phyloP scores from a whole-genome alignment of 2,329 filamentous ascomycete genomes.

The Sporothrix luriei region DNA sequence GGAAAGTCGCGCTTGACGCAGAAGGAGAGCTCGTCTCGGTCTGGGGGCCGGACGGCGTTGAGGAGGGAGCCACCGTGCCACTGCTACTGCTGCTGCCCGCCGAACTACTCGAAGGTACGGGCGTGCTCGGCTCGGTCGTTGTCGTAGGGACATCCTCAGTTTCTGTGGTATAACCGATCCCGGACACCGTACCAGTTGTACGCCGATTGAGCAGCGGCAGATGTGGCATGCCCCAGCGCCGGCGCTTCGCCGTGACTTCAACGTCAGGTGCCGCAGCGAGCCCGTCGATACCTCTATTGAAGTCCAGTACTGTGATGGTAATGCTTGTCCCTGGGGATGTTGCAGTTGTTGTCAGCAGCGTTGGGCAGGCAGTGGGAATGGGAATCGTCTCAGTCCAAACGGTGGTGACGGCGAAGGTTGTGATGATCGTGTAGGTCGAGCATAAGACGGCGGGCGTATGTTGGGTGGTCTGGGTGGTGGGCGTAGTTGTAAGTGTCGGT shows the following conservation, averaged over 20 bases:
- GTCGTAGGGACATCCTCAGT: neutral
- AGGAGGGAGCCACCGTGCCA: no score
- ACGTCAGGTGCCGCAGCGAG: neutral
- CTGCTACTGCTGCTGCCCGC: neutral
- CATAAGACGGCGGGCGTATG: neutral
- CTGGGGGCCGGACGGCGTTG: no score
- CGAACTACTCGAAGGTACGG: no score
- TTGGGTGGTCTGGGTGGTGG: neutral
- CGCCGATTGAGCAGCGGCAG: neutral
- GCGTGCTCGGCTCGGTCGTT: neutral
- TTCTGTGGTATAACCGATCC: neutral
- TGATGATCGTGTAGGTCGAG: neutral
- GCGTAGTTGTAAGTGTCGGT: neutral
- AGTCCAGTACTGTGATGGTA: conserved; percentile 1
- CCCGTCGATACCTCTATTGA: neutral
- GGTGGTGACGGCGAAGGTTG: neutral
- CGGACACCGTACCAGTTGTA: neutral
- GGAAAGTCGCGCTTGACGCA: no score
- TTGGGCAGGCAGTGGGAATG: neutral
- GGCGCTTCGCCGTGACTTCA: neutral
- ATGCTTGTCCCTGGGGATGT: neutral
- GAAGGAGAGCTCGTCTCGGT: no score
- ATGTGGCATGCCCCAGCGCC: neutral
- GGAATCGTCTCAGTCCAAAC: conserved; percentile 4
- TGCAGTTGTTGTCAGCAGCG: neutral